phyloP scores from a whole-genome alignment of 2,329 filamentous ascomycete genomes.

The Didymella pinodella region DNA sequence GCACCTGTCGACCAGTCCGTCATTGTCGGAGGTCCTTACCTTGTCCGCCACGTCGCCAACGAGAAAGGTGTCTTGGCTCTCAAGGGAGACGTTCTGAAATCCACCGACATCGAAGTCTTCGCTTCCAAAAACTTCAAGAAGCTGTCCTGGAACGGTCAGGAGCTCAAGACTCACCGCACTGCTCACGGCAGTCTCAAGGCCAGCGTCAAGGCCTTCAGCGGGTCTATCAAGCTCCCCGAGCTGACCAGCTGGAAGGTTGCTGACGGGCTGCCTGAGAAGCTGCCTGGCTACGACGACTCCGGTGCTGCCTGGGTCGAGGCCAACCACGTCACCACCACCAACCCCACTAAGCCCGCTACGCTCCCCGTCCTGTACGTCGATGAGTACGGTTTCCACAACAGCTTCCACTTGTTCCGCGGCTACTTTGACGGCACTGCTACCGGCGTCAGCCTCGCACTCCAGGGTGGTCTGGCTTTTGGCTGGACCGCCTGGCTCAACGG shows the following conservation, averaged over 20 bases:
- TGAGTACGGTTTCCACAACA: constrained; percentile 54
- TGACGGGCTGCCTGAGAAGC: constrained; percentile 60
- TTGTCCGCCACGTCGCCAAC: constrained; percentile 45
- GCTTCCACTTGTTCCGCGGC: constrained; percentile 54
- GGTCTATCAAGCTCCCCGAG: constrained; percentile 49
- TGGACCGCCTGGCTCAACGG: constrained; percentile 67
- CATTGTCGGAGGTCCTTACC: constrained; percentile 53
- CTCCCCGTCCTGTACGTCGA: constrained; percentile 54
- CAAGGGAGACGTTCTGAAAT: constrained; percentile 48
- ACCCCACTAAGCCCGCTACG: constrained; percentile 49
- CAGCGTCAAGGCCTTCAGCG: constrained; percentile 34
- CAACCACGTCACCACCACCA: constrained; percentile 49
- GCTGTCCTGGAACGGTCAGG: constrained; percentile 52
- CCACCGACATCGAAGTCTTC: constrained; percentile 51
- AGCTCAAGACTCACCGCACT: constrained; percentile 40
- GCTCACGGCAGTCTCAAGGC: constrained; percentile 50
- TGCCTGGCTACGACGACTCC: constrained; percentile 54
- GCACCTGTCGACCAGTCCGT: constrained; percentile 51
- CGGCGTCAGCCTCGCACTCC: constrained; percentile 60
- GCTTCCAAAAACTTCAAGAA: constrained; percentile 35
- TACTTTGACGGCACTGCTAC: constrained; percentile 51
- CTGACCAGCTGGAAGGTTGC: constrained; percentile 58
- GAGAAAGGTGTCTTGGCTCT: constrained; percentile 40
- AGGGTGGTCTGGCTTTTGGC: constrained; percentile 64
- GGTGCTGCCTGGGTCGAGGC: constrained; percentile 55